Evolutionary conservation across 2,329 filamentous ascomycete genomes (phyloP).

Genomic region (Trichoderma atrobrunneum): DNA sequence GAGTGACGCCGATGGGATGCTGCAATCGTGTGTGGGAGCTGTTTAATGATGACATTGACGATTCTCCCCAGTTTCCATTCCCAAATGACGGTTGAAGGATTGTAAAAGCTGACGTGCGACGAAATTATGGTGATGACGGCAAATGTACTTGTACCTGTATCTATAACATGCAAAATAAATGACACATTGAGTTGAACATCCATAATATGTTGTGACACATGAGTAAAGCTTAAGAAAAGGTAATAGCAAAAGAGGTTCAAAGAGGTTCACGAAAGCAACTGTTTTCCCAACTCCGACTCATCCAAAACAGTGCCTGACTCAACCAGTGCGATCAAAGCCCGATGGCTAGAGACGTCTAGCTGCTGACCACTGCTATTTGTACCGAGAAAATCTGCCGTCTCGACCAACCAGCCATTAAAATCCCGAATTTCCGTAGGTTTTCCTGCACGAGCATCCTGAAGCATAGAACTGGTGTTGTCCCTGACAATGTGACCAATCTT

Average conservation of each 20-base stretch:
- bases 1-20: slow-evolving; percentile 84
- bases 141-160: background rate
- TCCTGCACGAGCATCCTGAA: slow-evolving; percentile 54
- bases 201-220: background rate
- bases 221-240: background rate
- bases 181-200: background rate
- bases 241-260: background rate
- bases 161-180: background rate
- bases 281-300: slow-evolving; percentile 34
- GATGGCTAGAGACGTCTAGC: slow-evolving; percentile 38
- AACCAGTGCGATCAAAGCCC: slow-evolving; percentile 43
- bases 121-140: background rate
- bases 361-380: slow-evolving; percentile 14
- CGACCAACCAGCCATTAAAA: slow-evolving; percentile 59
- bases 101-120: background rate
- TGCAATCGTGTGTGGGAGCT: slow-evolving; percentile 74
- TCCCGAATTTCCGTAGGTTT: slow-evolving; percentile 55
- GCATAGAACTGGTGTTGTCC: slow-evolving; percentile 60
- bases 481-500: slow-evolving; percentile 47
- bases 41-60: slow-evolving; percentile 39
- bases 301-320: slow-evolving; percentile 35
- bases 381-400: slow-evolving; percentile 42
- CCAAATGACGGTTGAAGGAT: slow-evolving; percentile 38
- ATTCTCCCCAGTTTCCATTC: slow-evolving; percentile 56
- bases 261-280: background rate